These are phyloP conservation scores for Rubia occidens DNA, from an alignment of 305 asterid species.

Conservation along the genomic window DNA sequence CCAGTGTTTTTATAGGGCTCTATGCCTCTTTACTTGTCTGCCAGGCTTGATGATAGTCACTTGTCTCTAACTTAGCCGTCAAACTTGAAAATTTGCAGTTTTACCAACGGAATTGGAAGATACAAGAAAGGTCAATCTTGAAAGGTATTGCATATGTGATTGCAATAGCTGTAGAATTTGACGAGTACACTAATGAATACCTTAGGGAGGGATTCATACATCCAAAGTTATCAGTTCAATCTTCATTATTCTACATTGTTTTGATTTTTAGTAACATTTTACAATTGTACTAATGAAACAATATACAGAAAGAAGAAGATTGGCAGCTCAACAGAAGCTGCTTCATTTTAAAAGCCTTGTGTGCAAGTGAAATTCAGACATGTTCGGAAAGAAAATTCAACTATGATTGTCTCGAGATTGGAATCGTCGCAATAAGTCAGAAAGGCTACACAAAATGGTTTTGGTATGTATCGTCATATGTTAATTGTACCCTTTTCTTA, in stretches of 20 bases:
- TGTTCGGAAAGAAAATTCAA: constrained; percentile 44
- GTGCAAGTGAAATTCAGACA: constrained; percentile 34
- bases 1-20: constrained; percentile 74
- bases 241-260: no score
- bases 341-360: constrained; percentile 36
- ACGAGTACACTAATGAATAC: constrained; percentile 92
- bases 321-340: constrained; percentile 39
- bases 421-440: constrained; percentile 78
- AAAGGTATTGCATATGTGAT: constrained; percentile 70
- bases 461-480: constrained; percentile 45
- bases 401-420: no score
- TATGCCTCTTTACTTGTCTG: constrained; percentile 75
- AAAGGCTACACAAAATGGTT: constrained; percentile 70
- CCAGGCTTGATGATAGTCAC: constrained; percentile 43
- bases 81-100: not conserved
- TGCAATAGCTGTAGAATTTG: constrained; percentile 92
- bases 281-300: no score
- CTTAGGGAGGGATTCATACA: constrained; percentile 86
- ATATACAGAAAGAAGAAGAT: constrained; percentile 32
- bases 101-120: not conserved
- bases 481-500: not conserved
- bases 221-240: no score
- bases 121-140: constrained; percentile 75
- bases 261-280: no score
- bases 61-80: not conserved